These are phyloP conservation scores for Chrysosporium keratinophilum DNA, from an alignment of 2,329 filamentous ascomycete genomes.

Conservation along the genomic window DNA sequence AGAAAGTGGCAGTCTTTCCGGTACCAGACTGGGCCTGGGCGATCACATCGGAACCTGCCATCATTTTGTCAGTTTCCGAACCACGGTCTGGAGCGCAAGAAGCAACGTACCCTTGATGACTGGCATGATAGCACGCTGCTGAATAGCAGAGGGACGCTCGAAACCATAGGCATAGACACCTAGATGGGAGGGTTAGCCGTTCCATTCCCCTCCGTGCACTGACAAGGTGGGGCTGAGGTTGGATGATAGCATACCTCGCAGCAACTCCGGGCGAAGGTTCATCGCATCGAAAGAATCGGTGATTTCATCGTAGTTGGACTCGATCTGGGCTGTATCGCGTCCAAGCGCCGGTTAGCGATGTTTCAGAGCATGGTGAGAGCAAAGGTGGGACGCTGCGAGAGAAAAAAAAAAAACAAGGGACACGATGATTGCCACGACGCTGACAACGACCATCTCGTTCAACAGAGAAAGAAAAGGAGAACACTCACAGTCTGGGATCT, in stretches of 20 bases:
- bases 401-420: background rate
- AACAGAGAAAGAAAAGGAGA: slow-evolving; percentile 6
- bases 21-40: slow-evolving; percentile 99
- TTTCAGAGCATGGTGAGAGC: background rate
- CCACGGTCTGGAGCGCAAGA: background rate
- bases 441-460: background rate
- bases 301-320: slow-evolving; percentile 99
- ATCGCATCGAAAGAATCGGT: slow-evolving; percentile 99
- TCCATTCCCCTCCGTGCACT: background rate
- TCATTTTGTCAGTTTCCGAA: slow-evolving; percentile 8
- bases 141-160: slow-evolving; percentile 97
- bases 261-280: slow-evolving; percentile 92
- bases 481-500: slow-evolving; percentile 83
- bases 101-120: slow-evolving; percentile 84
- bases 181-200: slow-evolving; percentile 29
- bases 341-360: slow-evolving; percentile 10
- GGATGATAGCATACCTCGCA: slow-evolving; percentile 59
- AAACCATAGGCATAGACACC: slow-evolving; percentile 99
- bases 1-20: slow-evolving; percentile 99
- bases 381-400: background rate
- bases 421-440: background rate
- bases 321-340: slow-evolving; percentile 71
- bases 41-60: slow-evolving; percentile 87
- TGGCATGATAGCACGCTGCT: slow-evolving; percentile 99
- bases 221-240: slow-evolving; percentile 12